phyloP scores from a whole-genome alignment of 1,139 yeast genomes.

The Scheffersomyces parashehatae region DNA sequence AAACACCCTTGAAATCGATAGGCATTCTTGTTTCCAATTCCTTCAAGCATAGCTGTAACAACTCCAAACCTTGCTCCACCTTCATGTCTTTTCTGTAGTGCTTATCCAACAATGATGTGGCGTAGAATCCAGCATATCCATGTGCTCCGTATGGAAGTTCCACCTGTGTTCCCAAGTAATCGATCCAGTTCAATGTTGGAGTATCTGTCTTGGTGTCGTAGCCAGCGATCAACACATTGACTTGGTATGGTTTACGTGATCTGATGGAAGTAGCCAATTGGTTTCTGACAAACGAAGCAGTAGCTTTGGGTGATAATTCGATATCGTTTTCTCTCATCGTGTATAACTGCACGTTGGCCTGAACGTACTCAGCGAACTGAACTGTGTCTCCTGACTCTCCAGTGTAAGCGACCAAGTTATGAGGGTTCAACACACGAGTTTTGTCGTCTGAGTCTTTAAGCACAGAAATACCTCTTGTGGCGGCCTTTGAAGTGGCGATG shows the following conservation, averaged over 20 bases:
- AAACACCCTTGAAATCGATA: conserved; percentile 89
- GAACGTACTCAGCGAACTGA: conserved; percentile 93
- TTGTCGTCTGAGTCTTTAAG: conserved; percentile 87
- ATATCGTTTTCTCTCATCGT: conserved; percentile 79
- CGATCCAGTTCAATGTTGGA: conserved; percentile 86
- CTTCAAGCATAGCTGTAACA: conserved; percentile 70
- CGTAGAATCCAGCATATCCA: conserved; percentile 95
- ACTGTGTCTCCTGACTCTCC: conserved; percentile 98
- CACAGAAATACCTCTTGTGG: conserved; percentile 90
- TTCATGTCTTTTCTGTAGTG: conserved; percentile 82
- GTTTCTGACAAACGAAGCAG: conserved; percentile 85
- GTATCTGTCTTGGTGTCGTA: conserved; percentile 61
- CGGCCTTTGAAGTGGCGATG: conserved; percentile 90
- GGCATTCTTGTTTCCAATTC: conserved; percentile 92
- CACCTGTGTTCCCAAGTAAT: conserved; percentile 89
- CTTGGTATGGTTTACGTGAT: conserved; percentile 91
- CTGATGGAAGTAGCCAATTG: conserved; percentile 86
- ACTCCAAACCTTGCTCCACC: conserved; percentile 74
- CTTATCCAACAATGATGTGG: conserved; percentile 85
- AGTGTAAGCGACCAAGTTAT: conserved; percentile 81
- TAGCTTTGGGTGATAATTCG: conserved; percentile 81
- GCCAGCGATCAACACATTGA: conserved; percentile 85
- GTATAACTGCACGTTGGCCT: conserved; percentile 87
- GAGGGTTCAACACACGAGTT: conserved; percentile 74
- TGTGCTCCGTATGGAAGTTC: conserved; percentile 95